phyloP scores from a whole-genome alignment of 2,329 filamentous ascomycete species.

The Aspergillus fumigatus region DNA sequence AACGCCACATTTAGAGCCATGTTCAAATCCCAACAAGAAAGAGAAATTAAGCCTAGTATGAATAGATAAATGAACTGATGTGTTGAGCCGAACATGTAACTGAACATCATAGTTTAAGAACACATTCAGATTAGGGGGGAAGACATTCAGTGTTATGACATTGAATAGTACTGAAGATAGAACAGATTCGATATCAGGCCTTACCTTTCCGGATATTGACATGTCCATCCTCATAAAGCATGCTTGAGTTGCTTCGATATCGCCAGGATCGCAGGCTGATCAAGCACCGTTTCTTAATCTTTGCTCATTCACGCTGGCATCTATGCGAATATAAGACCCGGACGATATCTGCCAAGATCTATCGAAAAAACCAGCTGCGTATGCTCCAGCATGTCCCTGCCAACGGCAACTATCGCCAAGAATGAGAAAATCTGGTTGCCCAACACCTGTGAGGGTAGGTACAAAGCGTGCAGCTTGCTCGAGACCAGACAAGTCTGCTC shows the following conservation, averaged over 20 bases:
- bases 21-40: background rate
- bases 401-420: slow-evolving; percentile 44
- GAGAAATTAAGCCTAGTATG: background rate
- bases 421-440: slow-evolving; percentile 56
- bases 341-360: slow-evolving; percentile 48
- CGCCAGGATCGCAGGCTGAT: background rate
- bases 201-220: background rate
- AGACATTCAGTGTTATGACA: background rate
- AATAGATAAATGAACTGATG: background rate
- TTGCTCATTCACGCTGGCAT: background rate
- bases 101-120: background rate
- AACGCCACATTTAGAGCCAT: background rate
- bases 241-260: background rate
- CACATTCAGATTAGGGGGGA: background rate
- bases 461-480: slow-evolving; percentile 49
- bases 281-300: background rate
- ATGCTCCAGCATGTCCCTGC: slow-evolving; percentile 49
- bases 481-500: slow-evolving; percentile 44
- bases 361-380: slow-evolving; percentile 55
- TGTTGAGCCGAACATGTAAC: background rate
- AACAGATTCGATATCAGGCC: background rate
- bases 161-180: background rate
- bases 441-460: slow-evolving; percentile 53
- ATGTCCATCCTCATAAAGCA: background rate
- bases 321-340: slow-evolving; percentile 40